Percentiles rank a stretch among this genome's conserved stretches.
Conservation (phyloP, 805 yeast genomes). For the Suhomyces tanzawaensis region DNA sequence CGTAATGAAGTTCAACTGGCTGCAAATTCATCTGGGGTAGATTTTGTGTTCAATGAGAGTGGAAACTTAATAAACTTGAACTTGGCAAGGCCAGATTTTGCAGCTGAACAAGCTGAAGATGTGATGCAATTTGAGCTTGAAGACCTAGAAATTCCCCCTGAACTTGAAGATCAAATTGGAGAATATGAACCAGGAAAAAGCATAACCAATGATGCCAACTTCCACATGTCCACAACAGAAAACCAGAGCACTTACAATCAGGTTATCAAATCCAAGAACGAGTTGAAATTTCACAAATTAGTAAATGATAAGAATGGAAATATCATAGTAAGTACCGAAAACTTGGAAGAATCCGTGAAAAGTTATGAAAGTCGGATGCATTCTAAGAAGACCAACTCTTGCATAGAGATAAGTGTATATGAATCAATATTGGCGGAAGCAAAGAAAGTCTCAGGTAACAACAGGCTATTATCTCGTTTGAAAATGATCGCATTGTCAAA, state of each 20-base stretch:
- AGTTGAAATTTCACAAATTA: not conserved
- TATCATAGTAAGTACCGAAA: not conserved
- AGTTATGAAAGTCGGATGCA: not conserved
- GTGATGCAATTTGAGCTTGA: constrained; percentile 8
- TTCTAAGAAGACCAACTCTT: not conserved
- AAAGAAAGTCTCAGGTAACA: not conserved
- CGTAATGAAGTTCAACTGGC: constrained; percentile 9
- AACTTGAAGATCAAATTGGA: constrained; percentile 16
- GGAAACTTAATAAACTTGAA: constrained; percentile 13
- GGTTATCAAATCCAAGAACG: not conserved
- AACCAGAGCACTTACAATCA: not conserved
- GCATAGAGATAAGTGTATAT: not conserved
- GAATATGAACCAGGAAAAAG: constrained; percentile 2
- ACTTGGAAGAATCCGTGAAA: not conserved
- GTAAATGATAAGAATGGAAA: not conserved
- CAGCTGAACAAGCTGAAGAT: not conserved
- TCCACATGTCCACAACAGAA: constrained; percentile 10
- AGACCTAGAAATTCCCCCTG: constrained; percentile 19
- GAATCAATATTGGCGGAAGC: not conserved
- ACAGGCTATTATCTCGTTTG: not conserved
- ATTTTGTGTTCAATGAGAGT: constrained; percentile 21
- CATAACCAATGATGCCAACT: constrained; percentile 11
- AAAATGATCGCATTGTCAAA: not conserved
- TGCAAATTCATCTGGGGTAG: constrained; percentile 10
- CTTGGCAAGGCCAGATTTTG: not conserved